Base-by-base conservation (phyloP, 2,329 filamentous ascomycete genomes). In the Alternaria triticimaculans region DNA sequence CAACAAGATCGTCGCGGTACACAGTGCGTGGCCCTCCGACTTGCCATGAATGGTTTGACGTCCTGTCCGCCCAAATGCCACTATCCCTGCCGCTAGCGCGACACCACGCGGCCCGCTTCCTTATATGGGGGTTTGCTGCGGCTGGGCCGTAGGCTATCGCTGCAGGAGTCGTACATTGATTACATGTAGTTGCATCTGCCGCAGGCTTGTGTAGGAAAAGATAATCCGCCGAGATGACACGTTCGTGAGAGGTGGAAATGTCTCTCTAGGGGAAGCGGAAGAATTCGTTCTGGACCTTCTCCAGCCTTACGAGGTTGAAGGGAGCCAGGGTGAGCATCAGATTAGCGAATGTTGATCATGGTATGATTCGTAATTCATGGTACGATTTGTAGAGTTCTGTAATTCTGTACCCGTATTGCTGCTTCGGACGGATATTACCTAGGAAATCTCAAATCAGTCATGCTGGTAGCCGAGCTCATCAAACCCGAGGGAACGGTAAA, bases 71-170 rank as follows among this genome's bases (percentile, higher is more conserved):
- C 45, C 43, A 33, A 10, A 25, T 45, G 6, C 10, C n/a, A 20
- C 21, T 18, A 45, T 55, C 28, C 25, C 44, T 55, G 49, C 21
- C 30, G 51, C 48, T 51, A 62, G 54, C 49, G 49, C 9, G 28
- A 55, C 53, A 12, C 45, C 15, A 50, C 33, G 50, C 60, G 60
- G 60, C 23, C 49, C 60, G 60, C 60, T 60, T 54, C 56, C 30
- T 59, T 44, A 55, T 55, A 51, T 43, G 50, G 60, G 43, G 49
- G 21, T 46, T 23, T 58, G 26, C 33, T 33, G 49, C 30, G 20
- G 30, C 46, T 41, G 55, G 30, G 20, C 26, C 25, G 56, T 60
- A 44, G 33, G 56, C 50, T 49, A 37, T 30, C 5, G 41, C 55
- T 44, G 30, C 50, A 49, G 49, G 55, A 54, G 55, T 28, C 23